Evolutionary conservation across 2,329 filamentous ascomycete genomes (phyloP).

Genomic region (Aspergillus tanneri): DNA sequence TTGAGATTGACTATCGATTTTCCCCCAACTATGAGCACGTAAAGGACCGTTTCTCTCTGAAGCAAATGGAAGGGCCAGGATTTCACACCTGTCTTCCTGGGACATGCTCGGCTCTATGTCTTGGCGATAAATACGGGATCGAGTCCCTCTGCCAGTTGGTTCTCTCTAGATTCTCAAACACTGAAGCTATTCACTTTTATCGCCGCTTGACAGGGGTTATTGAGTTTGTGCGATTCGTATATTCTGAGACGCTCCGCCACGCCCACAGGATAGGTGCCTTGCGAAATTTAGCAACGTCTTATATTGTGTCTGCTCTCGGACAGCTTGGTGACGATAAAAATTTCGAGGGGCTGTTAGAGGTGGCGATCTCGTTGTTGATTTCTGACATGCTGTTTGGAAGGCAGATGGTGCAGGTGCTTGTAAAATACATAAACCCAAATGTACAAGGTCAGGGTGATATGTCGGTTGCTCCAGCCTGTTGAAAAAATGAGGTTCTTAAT

Average conservation of each 20-base stretch:
- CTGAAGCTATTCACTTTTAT: slow-evolving; percentile 33
- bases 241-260: too few relatives aligned
- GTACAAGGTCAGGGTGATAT: too few relatives aligned
- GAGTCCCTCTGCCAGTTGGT: slow-evolving; percentile 31
- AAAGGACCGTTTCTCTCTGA: too few relatives aligned
- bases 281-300: slow-evolving; percentile 21
- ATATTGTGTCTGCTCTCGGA: slow-evolving; percentile 23
- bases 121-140: slow-evolving; percentile 44
- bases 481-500: too few relatives aligned
- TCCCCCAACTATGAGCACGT: too few relatives aligned
- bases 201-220: slow-evolving; percentile 28
- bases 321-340: slow-evolving; percentile 13
- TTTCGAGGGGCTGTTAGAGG: slow-evolving; percentile 19
- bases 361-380: slow-evolving; percentile 19
- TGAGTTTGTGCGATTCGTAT: slow-evolving; percentile 38
- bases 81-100: slow-evolving; percentile 39
- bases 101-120: slow-evolving; percentile 42
- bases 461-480: too few relatives aligned
- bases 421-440: too few relatives aligned
- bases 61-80: too few relatives aligned
- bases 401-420: too few relatives aligned
- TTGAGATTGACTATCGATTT: too few relatives aligned
- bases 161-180: slow-evolving; percentile 35
- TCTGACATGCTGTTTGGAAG: slow-evolving; percentile 12
- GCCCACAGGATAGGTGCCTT: slow-evolving; percentile 29